Evolutionary conservation across 257 asterid genomes (phyloP).

Genomic region (Mentha longifolia): DNA sequence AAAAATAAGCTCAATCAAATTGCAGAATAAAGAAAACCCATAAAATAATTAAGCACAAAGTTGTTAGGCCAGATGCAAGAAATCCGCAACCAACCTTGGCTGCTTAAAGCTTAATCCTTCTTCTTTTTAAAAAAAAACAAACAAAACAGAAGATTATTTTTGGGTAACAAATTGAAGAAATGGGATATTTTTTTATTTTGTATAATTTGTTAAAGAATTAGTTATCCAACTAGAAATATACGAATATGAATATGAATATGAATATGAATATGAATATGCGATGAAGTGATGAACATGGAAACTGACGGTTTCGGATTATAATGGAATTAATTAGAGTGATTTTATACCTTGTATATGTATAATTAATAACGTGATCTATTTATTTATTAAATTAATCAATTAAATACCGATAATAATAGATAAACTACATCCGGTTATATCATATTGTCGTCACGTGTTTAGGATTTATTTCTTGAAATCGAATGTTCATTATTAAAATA

Average conservation of each 20-base stretch:
- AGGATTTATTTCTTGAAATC: neutral
- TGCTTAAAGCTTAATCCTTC: neutral
- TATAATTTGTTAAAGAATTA: neutral
- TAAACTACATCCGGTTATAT: too few relatives aligned
- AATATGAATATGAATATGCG: conserved; percentile 18
- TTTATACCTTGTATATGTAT: neutral
- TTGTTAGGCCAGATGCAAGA: conserved; percentile 42
- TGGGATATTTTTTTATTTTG: neutral
- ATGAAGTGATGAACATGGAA: conserved; percentile 4
- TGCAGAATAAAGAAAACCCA: conserved; percentile 22
- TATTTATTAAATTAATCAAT: too few relatives aligned
- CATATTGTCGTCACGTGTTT: neutral
- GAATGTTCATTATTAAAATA: neutral
- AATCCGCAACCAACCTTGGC: conserved; percentile 34
- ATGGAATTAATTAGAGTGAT: too few relatives aligned
- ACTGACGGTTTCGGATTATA: neutral
- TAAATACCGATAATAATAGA: too few relatives aligned
- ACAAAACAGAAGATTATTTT: too few relatives aligned
- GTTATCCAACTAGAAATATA: neutral
- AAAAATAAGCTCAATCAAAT: neutral
- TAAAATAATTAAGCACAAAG: conserved; percentile 17
- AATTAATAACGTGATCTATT: neutral
- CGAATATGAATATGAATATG: conserved; percentile 11
- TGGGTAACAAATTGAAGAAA: neutral
- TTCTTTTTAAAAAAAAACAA: neutral